These are phyloP conservation scores for Balansia obtecta DNA, from an alignment of 2,329 filamentous ascomycete species.

Conservation along the genomic window DNA sequence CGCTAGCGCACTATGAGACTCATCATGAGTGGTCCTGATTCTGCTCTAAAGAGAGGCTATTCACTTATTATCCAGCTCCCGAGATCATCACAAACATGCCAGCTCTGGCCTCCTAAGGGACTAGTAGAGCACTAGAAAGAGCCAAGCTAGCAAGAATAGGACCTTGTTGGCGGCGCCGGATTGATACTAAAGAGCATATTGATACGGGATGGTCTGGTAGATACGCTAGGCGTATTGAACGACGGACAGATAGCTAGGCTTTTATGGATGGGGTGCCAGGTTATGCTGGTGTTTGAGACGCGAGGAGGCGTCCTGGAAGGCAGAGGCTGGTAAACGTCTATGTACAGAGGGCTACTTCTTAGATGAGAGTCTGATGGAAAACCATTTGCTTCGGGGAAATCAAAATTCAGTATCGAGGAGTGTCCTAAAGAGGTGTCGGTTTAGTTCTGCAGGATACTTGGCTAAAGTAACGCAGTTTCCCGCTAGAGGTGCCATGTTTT, in stretches of 20 bases:
- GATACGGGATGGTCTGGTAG: not conserved
- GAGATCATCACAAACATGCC: constrained; percentile 2
- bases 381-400: not conserved
- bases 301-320: not conserved
- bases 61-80: constrained; percentile 2
- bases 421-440: not conserved
- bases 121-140: not conserved
- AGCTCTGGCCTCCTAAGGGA: not conserved
- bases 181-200: not conserved
- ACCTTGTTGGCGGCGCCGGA: not conserved
- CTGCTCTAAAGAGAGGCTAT: not conserved
- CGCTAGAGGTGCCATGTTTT: not conserved
- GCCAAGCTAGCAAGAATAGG: constrained; percentile 1
- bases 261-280: not conserved
- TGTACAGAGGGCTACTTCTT: not conserved
- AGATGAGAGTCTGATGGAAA: not conserved
- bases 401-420: not conserved
- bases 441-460: not conserved
- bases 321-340: not conserved
- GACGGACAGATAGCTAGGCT: not conserved
- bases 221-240: not conserved
- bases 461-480: not conserved
- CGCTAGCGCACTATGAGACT: not conserved
- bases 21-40: not conserved
- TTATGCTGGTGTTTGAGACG: not conserved